Evolutionary conservation across 2,329 filamentous ascomycete genomes (phyloP).

Genomic region (Biscogniauxia sp.): DNA sequence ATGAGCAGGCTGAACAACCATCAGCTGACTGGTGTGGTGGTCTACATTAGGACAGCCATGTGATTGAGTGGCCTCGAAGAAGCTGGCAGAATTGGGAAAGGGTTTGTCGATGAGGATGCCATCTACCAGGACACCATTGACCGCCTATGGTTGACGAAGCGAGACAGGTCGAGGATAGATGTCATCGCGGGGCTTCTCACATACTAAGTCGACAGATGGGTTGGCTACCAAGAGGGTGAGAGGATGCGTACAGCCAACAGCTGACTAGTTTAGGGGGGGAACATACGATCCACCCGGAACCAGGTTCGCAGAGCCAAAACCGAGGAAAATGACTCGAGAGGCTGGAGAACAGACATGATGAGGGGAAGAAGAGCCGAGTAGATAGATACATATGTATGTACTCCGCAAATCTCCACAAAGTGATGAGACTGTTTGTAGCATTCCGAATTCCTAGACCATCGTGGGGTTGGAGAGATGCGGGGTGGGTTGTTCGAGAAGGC

Average conservation of each 20-base stretch:
- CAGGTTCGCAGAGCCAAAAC: neutral
- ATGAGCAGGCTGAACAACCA: constrained; percentile 16
- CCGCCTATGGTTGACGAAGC: neutral
- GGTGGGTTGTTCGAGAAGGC: neutral
- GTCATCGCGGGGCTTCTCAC: neutral
- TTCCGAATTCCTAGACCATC: neutral
- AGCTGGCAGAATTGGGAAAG: neutral
- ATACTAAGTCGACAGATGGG: neutral
- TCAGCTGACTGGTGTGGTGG: constrained; percentile 16
- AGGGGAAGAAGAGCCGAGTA: neutral
- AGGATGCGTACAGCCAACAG: neutral
- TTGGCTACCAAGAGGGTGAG: neutral
- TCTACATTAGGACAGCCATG: constrained; percentile 1
- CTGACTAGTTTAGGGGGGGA: neutral
- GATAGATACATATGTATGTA: neutral
- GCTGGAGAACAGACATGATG: neutral
- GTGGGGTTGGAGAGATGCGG: neutral
- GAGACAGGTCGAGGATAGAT: neutral
- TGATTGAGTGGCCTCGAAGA: neutral
- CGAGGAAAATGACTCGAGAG: neutral
- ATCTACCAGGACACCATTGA: neutral
- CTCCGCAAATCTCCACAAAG: constrained; percentile 2
- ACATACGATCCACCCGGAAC: neutral
- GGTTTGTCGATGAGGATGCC: neutral
- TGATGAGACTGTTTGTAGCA: neutral